Evolutionary conservation across 1,284 basidiomycete genomes (phyloP), one percentile per base, ranked within the genome.

Genomic region (Psilocybe mexicana): DNA sequence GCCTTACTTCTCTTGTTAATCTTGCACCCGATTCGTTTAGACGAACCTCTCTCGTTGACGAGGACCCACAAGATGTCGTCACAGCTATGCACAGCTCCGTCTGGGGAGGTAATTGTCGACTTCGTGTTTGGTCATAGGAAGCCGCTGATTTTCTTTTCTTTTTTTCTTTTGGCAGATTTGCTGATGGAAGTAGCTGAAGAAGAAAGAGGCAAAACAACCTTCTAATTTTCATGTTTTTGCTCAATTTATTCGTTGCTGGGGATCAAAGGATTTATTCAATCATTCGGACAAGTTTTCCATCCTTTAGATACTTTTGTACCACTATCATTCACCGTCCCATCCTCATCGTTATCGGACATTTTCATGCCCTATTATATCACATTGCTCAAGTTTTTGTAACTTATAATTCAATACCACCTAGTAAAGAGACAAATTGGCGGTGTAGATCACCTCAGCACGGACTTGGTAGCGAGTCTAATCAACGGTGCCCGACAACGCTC

Each of bases 31-130:
- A 38, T 43, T 57, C 30, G 8, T 33, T 33, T 33, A 84, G 82
- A 59, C 73, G 82, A 35, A 71, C 73, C 43, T 81, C 82, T 5
- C 70, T 79, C 33, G 70, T 74, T 2, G 81, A 83, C 7, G 80
- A 84, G 25, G 81, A 84, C 65, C 78, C 79, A 7, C 75, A 82
- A 54, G 74, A 81, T 59, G 76, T 87, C 28, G 67, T 87, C 33
- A 76, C 79, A 14, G 80, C 85, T 2, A 82, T 88, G 75, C 80
- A 87, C 65, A 83, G 78, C 61, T 88, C 87, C 6, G 77, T 84
- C 58, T 90, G 87, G 87, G 84, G 85, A 68, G 85, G 86, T 86
- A 65, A 14, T 46, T 4, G 44, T 35, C 28, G 26, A 6, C 54
- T 26, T 46, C 14, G 42, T 30, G 33, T 23, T 42, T 33, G 26